phyloP scores from a whole-genome alignment of 768 basidiomycete genomes.

The Ephemerocybe angulata region DNA sequence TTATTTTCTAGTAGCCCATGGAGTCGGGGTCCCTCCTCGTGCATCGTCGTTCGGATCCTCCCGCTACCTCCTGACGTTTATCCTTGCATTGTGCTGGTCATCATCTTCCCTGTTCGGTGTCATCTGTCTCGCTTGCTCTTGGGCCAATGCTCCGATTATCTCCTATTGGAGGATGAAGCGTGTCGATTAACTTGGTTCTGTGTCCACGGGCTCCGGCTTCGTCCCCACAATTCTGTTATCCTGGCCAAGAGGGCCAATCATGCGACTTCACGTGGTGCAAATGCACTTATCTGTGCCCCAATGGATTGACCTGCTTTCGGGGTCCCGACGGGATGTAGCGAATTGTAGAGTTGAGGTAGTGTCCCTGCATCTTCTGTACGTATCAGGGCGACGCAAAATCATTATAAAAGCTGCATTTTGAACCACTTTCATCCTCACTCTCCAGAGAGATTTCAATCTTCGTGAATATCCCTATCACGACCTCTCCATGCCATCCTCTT shows the following conservation, averaged over 20 bases:
- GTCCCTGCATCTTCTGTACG: background rate
- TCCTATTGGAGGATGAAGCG: too few relatives aligned
- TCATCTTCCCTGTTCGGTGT: too few relatives aligned
- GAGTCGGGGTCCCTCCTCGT: too few relatives aligned
- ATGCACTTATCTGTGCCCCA: background rate
- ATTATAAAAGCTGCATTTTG: background rate
- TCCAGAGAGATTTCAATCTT: background rate
- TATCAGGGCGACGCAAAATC: background rate
- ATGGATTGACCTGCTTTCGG: background rate
- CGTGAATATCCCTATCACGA: conserved; percentile 11
- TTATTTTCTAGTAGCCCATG: too few relatives aligned
- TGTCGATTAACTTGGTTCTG: too few relatives aligned
- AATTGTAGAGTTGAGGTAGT: background rate
- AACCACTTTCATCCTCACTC: background rate
- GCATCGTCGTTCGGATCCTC: too few relatives aligned
- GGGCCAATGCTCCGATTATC: too few relatives aligned
- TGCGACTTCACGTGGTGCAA: background rate
- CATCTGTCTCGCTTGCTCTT: too few relatives aligned
- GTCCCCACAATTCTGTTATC: background rate
- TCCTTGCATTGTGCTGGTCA: too few relatives aligned
- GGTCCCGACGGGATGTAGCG: background rate
- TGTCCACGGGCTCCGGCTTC: too few relatives aligned
- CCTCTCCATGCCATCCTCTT: conserved; percentile 32
- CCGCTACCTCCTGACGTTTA: too few relatives aligned
- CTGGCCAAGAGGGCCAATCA: background rate